Percentiles rank a stretch among this genome's conserved stretches.
Evolutionary conservation across 1,139 yeast genomes (phyloP).

Genomic region (Yamadazyma buinensis): DNA sequence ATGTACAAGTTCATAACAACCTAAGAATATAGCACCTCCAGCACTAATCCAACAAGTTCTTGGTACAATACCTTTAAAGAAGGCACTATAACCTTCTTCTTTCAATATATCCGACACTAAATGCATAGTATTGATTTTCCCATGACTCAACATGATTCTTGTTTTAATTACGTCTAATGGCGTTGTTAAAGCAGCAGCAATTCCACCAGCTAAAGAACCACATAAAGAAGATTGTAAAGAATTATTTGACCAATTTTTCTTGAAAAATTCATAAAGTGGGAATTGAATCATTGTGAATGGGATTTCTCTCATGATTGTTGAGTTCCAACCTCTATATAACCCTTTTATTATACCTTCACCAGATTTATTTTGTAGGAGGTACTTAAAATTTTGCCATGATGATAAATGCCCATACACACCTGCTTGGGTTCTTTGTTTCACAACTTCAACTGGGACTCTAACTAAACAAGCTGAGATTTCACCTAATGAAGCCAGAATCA

Average conservation of each 20-base stretch:
- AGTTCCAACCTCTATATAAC: constrained; percentile 87
- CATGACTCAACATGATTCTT: constrained; percentile 71
- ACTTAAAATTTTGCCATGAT: constrained; percentile 58
- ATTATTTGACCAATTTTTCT: constrained; percentile 46
- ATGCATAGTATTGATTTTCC: constrained; percentile 39
- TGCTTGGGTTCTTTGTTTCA: constrained; percentile 93
- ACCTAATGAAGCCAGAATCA: constrained; percentile 85
- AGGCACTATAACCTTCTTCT: constrained; percentile 69
- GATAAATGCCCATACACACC: constrained; percentile 41
- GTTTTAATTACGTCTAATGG: constrained; percentile 94
- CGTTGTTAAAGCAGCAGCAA: constrained; percentile 92
- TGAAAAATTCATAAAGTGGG: constrained; percentile 85
- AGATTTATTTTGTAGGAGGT: constrained; percentile 52
- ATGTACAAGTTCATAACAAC: constrained; percentile 80
- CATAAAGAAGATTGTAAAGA: constrained; percentile 54
- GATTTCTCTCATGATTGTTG: constrained; percentile 89
- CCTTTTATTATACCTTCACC: constrained; percentile 82
- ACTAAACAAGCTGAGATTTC: constrained; percentile 92
- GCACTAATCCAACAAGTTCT: constrained; percentile 97
- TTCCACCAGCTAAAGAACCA: constrained; percentile 92
- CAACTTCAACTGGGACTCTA: constrained; percentile 94
- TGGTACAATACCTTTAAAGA: constrained; percentile 85
- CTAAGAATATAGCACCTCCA: constrained; percentile 96
- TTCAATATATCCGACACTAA: constrained; percentile 46
- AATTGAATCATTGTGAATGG: constrained; percentile 95